These are phyloP conservation scores for Rosa multiflora DNA, from an alignment of 306 rosid genomes.

Conservation along the genomic window DNA sequence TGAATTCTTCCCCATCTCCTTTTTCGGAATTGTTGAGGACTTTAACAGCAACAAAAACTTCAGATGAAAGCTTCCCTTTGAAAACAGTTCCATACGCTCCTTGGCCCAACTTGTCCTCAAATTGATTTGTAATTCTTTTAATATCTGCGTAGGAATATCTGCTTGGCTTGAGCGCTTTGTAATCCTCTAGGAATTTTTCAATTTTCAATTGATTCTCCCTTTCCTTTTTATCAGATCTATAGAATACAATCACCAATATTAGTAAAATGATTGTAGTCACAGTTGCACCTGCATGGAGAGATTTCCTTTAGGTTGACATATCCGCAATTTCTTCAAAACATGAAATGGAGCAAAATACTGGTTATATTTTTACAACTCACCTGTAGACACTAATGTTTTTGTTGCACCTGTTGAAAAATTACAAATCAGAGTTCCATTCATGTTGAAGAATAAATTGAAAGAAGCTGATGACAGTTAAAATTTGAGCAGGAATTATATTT, in stretches of 20 bases:
- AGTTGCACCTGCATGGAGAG: slow-evolving; percentile 23
- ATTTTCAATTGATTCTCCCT: slow-evolving; percentile 25
- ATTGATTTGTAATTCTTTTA: no score
- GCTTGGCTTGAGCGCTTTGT: no score
- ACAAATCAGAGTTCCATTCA: not conserved
- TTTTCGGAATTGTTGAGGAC: not conserved
- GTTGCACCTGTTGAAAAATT: not conserved
- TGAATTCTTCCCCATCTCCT: slow-evolving; percentile 10
- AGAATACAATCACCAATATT: not conserved
- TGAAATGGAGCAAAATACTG: not conserved
- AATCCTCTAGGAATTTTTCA: slow-evolving; percentile 37
- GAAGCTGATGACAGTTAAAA: not conserved
- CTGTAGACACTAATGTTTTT: not conserved
- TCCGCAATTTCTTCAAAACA: not conserved
- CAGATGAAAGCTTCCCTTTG: slow-evolving; percentile 32
- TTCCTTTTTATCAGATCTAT: not conserved
- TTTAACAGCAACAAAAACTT: slow-evolving; percentile 7
- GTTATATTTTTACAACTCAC: not conserved
- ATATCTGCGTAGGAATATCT: no score
- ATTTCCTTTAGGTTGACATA: not conserved
- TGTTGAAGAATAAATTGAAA: not conserved
- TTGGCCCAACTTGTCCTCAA: no score
- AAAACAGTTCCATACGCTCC: slow-evolving; percentile 29
- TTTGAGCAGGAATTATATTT: no score
- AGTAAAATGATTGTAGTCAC: slow-evolving; percentile 22